phyloP scores from a whole-genome alignment of 192 early-diverging fungal species.

The Podochytrium sp. region DNA sequence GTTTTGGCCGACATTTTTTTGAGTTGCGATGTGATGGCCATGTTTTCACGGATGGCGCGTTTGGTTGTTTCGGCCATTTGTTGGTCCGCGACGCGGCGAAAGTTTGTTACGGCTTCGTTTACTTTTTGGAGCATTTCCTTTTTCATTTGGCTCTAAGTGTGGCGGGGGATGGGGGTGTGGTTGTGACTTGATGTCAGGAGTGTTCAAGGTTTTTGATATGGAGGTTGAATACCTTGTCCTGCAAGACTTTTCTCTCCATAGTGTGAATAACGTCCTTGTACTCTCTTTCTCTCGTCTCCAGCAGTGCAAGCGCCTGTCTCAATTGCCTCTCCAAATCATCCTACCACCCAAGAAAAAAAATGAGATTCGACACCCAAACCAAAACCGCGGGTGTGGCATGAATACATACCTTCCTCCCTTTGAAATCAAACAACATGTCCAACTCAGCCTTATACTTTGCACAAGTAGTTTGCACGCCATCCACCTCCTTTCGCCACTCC shows the following conservation, averaged over 20 bases:
- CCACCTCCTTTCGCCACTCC: slow-evolving; percentile 42
- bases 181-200: background rate
- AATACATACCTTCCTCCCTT: slow-evolving; percentile 48
- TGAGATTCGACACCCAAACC: background rate
- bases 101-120: slow-evolving; percentile 61
- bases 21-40: slow-evolving; percentile 60
- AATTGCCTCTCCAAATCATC: slow-evolving; percentile 58
- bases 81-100: slow-evolving; percentile 62
- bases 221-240: slow-evolving; percentile 54
- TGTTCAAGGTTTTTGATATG: background rate
- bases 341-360: slow-evolving; percentile 9
- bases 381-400: background rate
- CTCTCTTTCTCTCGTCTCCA: slow-evolving; percentile 53
- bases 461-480: slow-evolving; percentile 39
- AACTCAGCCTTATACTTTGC: slow-evolving; percentile 55
- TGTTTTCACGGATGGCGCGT: slow-evolving; percentile 67
- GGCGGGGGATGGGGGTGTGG: too few species aligned
- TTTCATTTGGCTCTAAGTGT: slow-evolving; percentile 53
- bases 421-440: slow-evolving; percentile 52
- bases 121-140: slow-evolving; percentile 67
- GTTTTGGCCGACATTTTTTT: slow-evolving; percentile 61
- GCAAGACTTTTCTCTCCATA: slow-evolving; percentile 63
- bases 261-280: slow-evolving; percentile 58
- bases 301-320: slow-evolving; percentile 31
- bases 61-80: slow-evolving; percentile 72